Evolutionary conservation across 305 asterid species (phyloP), one percentile per base, ranked within the genome.

Genomic region (Fraxinus velutina): DNA sequence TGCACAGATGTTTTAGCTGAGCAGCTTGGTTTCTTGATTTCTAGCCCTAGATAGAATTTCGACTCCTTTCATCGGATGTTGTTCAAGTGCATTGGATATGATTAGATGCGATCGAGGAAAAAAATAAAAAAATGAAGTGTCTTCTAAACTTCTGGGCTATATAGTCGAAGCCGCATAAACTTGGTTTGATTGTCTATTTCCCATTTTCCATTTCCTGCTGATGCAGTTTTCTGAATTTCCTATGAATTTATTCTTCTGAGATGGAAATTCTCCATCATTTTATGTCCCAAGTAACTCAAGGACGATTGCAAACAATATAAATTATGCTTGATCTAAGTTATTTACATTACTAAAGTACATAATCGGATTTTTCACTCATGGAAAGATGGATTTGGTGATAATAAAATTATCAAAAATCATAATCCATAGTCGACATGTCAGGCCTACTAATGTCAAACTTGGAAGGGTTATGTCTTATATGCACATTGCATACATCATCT

Each of bases 11-110:
- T 71, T 17, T 27, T 27, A 27, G 30, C 30, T 27, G 30, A 27
- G 73, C 89, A 84, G 71, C 80, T 84, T 76, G 83, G 62, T 47
- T 77, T 79, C 85, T 79, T 83, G 74, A 80, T 47, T 79, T 83
- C 85, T 47, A 60, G 36, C 57, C 70, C 55, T 1, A 80, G 68
- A 12, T 80, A 75, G 76, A 52, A n/a, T 22, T 62, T 62, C 6
- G n/a, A 62, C 6, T 62, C 33, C 33, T 9, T 19, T 21, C 5
- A 60, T 21, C 15, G 33, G 32, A 22, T 22, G 6, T 6, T 22
- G 13, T 4, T 10, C 6, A 22, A 3, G 72, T 62, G 15, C 33
- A 9, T 24, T 62, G n/a, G 72, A 62, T 62, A 3, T 8, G 33
- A 8, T 6, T 21, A 7, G n/a, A 62, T 30, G 34, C 30, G 30